Conservation (phyloP, 805 yeast species). For the Zygosaccharomyces siamensis region DNA sequence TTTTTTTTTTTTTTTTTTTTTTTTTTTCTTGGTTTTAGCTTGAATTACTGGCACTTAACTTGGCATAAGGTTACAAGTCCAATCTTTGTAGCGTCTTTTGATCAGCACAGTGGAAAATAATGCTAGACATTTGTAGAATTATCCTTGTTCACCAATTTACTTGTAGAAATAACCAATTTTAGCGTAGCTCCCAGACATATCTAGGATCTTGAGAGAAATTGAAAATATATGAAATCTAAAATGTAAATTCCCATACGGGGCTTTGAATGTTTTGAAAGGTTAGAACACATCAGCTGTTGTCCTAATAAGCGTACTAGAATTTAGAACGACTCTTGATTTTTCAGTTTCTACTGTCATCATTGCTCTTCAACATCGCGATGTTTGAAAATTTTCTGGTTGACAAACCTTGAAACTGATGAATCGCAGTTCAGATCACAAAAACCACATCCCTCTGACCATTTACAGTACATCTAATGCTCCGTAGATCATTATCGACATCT, state of each 20-base stretch:
- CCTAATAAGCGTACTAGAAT: too few species aligned
- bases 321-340: background rate
- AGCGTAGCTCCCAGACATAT: too few species aligned
- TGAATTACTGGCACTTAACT: background rate
- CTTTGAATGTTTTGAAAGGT: too few species aligned
- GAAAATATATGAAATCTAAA: too few species aligned
- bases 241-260: too few species aligned
- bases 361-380: background rate
- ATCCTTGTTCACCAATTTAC: too few species aligned
- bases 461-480: slow-evolving; percentile 15
- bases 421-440: background rate
- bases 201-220: too few species aligned
- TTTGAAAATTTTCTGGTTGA: slow-evolving; percentile 1
- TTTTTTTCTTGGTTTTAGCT: background rate
- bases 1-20: background rate
- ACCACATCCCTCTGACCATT: background rate
- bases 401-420: background rate
- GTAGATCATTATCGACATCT: slow-evolving; percentile 23
- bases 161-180: too few species aligned
- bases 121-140: too few species aligned
- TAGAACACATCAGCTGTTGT: too few species aligned
- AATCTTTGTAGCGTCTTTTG: too few species aligned
- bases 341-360: background rate
- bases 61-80: background rate
- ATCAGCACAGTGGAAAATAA: too few species aligned